Base-by-base conservation (phyloP, 2,329 filamentous ascomycete species). In the Tolypocladium inflatum region DNA sequence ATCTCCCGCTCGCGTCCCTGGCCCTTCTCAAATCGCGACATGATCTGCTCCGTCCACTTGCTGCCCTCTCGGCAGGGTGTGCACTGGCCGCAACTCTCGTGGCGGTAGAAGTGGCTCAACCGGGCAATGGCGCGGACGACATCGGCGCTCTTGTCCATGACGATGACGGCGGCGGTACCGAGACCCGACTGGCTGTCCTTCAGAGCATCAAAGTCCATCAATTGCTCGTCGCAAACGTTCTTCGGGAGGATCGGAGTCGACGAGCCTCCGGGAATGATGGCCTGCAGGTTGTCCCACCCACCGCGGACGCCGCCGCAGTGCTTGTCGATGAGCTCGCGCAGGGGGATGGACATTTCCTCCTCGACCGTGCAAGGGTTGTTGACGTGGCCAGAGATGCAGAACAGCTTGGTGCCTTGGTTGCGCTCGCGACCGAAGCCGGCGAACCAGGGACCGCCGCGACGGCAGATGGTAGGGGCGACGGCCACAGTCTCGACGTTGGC, bases 1-100 rank as follows among this genome's bases (percentile, higher is more conserved):
- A 99, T 99, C 78, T 99, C 94, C 61, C 94, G 84, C 74, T 88
- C 86, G 62, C 90, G 86, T 60, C 90, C 94, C 75, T 90, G 85
- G 60, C 94, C 94, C 74, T 89, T 89, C 80, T 96, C 91, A 67
- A 99, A 96, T 58, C 94, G 88, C 75, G 89, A 81, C 94, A 99
- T 97, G 75, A 99, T 97, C 81, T 99, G 92, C 76, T 96, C 89
- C 13, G 93, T 97, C 94, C 94, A 99, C 80, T 96, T 97, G 80
- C 89, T 95, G 64, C 94, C 94, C 79, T 99, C 94, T 72, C 94
- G 89, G 83, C 94, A 99, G n/a, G 94, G 94, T 59, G 94, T 99
- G 81, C 94, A 99, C 79, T 99, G 94, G 60, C 94, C 94, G 75
- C 94, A 99, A 65, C 87, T 92, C 81, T 99, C 94, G 80, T 99